Percentiles rank a stretch among this genome's conserved stretches.
These are phyloP conservation scores for Rhodomyrtus tomentosa DNA, from an alignment of 345 rosid genomes.

Conservation along the genomic window DNA sequence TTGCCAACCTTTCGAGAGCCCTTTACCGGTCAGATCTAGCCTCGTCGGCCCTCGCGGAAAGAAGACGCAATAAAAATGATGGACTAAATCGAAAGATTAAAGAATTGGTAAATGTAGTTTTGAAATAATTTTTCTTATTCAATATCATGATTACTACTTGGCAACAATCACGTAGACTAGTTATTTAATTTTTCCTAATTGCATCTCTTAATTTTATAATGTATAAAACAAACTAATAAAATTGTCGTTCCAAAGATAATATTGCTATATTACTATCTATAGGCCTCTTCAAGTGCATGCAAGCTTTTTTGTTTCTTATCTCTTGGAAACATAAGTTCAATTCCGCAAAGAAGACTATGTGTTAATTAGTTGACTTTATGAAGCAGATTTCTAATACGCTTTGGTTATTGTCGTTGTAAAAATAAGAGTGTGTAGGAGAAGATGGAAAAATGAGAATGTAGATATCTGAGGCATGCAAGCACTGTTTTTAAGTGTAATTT, in stretches of 20 bases:
- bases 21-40: no score
- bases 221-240: not conserved
- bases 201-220: not conserved
- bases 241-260: not conserved
- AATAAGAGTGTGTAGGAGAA: no score
- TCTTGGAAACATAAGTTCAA: not conserved
- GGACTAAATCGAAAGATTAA: no score
- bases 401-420: not conserved
- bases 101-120: no score
- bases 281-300: not conserved
- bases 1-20: no score
- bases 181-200: not conserved
- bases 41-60: no score
- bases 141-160: not conserved
- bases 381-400: not conserved
- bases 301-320: not conserved
- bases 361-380: not conserved
- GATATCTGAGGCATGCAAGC: no score
- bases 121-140: no score
- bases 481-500: no score
- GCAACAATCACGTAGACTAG: not conserved
- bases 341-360: not conserved
- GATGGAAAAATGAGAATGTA: no score
- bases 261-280: not conserved
- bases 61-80: no score